Conservation (phyloP, 1,284 basidiomycete species). For the Ustilago sp. region DNA sequence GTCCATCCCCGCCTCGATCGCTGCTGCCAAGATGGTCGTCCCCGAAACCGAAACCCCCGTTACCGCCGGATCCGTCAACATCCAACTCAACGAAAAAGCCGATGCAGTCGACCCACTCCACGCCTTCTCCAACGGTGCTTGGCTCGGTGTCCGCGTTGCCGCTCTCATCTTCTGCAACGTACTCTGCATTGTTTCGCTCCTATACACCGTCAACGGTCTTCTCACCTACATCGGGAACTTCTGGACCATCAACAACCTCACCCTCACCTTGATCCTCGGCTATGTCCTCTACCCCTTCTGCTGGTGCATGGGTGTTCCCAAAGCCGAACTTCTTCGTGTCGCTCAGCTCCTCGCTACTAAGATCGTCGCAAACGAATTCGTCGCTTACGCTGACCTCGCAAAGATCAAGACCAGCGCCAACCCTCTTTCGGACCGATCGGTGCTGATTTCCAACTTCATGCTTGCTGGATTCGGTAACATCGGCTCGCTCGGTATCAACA, state of each 20-base stretch:
- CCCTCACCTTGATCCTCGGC: constrained; percentile 84
- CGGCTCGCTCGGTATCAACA: constrained; percentile 84
- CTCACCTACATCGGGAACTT: constrained; percentile 89
- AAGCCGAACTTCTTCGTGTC: constrained; percentile 68
- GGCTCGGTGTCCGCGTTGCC: constrained; percentile 86
- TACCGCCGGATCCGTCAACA: constrained; percentile 81
- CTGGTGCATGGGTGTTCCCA: constrained; percentile 73
- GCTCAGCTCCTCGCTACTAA: constrained; percentile 82
- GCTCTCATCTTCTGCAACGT: constrained; percentile 87
- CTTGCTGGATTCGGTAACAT: constrained; percentile 89
- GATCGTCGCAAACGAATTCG: constrained; percentile 83
- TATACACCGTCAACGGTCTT: constrained; percentile 84
- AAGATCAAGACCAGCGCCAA: constrained; percentile 63
- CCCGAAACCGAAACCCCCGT: constrained; percentile 87
- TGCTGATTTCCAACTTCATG: constrained; percentile 81
- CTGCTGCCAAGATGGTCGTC: constrained; percentile 85
- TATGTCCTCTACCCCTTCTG: constrained; percentile 86
- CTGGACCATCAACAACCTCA: constrained; percentile 82
- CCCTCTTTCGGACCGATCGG: constrained; percentile 78
- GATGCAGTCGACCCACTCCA: constrained; percentile 78
- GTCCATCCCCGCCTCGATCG: constrained; percentile 92
- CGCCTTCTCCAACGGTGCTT: constrained; percentile 86
- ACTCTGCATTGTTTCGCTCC: constrained; percentile 78
- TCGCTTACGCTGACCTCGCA: constrained; percentile 75
- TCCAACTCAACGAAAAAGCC: constrained; percentile 77